Conservation (phyloP, 257 asterid genomes). For the Paulownia fortunei region DNA sequence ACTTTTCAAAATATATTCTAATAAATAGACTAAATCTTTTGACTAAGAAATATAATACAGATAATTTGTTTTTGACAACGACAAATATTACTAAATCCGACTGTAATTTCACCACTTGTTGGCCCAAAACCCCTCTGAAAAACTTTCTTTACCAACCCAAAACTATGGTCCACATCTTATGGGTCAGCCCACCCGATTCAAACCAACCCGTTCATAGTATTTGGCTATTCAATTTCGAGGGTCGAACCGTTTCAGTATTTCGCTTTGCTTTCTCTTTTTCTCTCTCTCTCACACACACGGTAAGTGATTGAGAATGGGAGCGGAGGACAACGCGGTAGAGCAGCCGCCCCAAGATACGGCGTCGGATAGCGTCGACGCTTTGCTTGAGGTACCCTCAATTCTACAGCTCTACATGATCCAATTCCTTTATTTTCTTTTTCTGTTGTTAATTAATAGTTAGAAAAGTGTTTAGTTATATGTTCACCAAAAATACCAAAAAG, state of each 20-base stretch:
- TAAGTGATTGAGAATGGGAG: slow-evolving; percentile 43
- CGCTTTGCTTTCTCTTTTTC: neutral
- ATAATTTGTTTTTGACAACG: too few relatives aligned
- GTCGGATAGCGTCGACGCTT: slow-evolving; percentile 46
- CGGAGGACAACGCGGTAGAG: slow-evolving; percentile 34
- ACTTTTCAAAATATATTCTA: too few relatives aligned
- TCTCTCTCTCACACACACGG: neutral
- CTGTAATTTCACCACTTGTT: neutral
- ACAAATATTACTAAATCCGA: too few relatives aligned
- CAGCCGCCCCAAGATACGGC: slow-evolving; percentile 39
- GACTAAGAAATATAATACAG: too few relatives aligned
- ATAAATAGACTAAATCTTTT: too few relatives aligned
- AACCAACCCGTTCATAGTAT: neutral
- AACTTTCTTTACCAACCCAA: neutral
- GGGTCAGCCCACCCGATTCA: slow-evolving; percentile 13
- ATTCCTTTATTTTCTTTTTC: neutral
- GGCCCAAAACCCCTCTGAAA: neutral
- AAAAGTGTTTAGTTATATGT: neutral
- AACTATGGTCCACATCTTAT: neutral
- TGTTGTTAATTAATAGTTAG: neutral
- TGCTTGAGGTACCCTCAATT: slow-evolving; percentile 53
- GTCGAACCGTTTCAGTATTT: neutral
- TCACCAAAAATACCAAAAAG: neutral
- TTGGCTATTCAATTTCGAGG: neutral
- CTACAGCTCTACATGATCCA: neutral